Evolutionary conservation across 1,284 basidiomycete species (phyloP).

Genomic region (Anthracocystis panici-leucophaei): DNA sequence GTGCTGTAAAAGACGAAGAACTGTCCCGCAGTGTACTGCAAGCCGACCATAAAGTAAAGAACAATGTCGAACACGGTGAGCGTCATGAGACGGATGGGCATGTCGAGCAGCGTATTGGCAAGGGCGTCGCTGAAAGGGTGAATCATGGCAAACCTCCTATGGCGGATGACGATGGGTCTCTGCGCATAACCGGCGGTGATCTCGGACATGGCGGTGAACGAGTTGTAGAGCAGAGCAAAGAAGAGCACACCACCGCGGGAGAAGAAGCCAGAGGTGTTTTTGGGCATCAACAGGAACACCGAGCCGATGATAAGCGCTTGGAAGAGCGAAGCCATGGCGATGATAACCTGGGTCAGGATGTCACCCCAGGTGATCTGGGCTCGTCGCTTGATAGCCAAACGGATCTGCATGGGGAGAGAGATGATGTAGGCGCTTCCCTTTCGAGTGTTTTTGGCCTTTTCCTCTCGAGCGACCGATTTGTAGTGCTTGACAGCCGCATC

Average conservation of each 20-base stretch:
- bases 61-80: constrained; percentile 52
- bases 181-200: constrained; percentile 55
- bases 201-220: constrained; percentile 71
- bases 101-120: constrained; percentile 58
- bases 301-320: constrained; percentile 82
- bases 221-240: constrained; percentile 70
- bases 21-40: constrained; percentile 44
- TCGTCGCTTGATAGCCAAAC: constrained; percentile 77
- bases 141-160: constrained; percentile 57
- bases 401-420: constrained; percentile 72
- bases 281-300: constrained; percentile 77
- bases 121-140: constrained; percentile 58
- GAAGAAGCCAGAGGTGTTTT: constrained; percentile 79
- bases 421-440: constrained; percentile 53
- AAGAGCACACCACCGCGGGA: constrained; percentile 78
- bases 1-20: constrained; percentile 60
- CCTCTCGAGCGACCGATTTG: constrained; percentile 38
- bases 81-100: constrained; percentile 54
- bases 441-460: constrained; percentile 46
- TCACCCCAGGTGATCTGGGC: constrained; percentile 79
- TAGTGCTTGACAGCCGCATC: constrained; percentile 39
- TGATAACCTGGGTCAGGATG: constrained; percentile 70
- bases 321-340: constrained; percentile 62
- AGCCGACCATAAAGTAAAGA: constrained; percentile 63
- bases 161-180: constrained; percentile 62